These are phyloP conservation scores for Lolium rigidum DNA, from an alignment of 176 grass and related monocot species.

Conservation along the genomic window DNA sequence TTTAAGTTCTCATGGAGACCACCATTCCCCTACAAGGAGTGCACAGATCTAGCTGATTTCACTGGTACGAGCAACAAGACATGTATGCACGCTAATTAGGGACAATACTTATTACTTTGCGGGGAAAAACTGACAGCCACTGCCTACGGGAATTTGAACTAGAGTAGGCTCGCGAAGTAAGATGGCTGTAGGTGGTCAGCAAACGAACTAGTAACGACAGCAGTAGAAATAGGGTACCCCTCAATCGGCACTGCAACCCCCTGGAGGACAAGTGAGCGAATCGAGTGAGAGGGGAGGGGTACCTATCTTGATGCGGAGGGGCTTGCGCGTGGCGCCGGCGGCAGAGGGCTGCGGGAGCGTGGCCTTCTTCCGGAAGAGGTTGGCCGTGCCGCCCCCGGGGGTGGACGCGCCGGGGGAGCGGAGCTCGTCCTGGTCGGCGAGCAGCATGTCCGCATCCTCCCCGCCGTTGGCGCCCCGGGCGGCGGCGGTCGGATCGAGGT, in stretches of 20 bases:
- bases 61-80: neutral
- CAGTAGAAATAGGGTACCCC: neutral
- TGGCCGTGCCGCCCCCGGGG: slow-evolving; percentile 63
- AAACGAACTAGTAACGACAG: neutral
- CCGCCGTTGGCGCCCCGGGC: slow-evolving; percentile 41
- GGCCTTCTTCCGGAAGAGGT: slow-evolving; percentile 95
- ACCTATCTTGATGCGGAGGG: slow-evolving; percentile 96
- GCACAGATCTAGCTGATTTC: slow-evolving; percentile 39
- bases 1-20: neutral
- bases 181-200: neutral
- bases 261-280: neutral
- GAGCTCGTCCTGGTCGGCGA: slow-evolving; percentile 73
- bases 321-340: slow-evolving; percentile 65
- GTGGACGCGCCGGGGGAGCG: slow-evolving; percentile 30
- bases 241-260: slow-evolving; percentile 21
- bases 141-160: slow-evolving; percentile 31
- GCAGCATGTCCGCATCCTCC: slow-evolving; percentile 68
- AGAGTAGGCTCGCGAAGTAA: neutral
- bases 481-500: slow-evolving; percentile 33
- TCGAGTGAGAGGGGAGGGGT: neutral
- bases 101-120: neutral
- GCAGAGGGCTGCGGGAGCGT: slow-evolving; percentile 78
- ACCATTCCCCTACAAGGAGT: neutral
- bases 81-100: neutral
- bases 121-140: neutral